Conservation (phyloP, 441 rosid species). For the Croton setiger region DNA sequence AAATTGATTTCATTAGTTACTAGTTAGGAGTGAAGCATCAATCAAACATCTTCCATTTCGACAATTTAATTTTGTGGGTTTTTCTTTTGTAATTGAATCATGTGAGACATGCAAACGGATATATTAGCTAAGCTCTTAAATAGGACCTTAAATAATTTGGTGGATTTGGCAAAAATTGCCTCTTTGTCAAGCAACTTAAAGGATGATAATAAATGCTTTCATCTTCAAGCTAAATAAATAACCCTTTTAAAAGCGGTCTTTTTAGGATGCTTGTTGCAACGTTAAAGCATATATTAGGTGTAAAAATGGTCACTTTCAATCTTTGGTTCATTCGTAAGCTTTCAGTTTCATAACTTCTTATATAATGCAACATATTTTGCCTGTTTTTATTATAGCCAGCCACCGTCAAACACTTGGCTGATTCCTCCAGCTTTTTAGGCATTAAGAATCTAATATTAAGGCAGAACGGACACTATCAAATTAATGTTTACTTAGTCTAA, state of each 20-base stretch:
- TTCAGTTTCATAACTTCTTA: background rate
- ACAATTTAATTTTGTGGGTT: background rate
- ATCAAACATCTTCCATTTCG: background rate
- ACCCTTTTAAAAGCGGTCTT: background rate
- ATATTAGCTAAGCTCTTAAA: too few species aligned
- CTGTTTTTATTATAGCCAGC: background rate
- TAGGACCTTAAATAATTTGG: background rate
- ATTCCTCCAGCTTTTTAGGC: background rate
- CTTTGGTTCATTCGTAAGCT: background rate
- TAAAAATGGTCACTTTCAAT: constrained; percentile 2
- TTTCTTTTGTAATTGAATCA: too few species aligned
- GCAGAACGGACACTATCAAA: background rate
- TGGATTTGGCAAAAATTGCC: constrained; percentile 19
- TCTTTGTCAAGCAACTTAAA: constrained; percentile 29
- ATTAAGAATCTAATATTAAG: background rate
- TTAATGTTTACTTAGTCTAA: too few species aligned
- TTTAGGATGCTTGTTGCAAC: constrained; percentile 6
- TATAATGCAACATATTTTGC: background rate
- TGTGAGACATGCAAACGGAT: too few species aligned
- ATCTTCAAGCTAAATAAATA: constrained; percentile 23
- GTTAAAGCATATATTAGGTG: constrained; percentile 11
- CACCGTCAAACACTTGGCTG: background rate
- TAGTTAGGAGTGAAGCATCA: constrained; percentile 3
- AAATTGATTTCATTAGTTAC: background rate
- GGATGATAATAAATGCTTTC: constrained; percentile 15